phyloP scores from a whole-genome alignment of 441 rosid species.

The Croton laevigatus region DNA sequence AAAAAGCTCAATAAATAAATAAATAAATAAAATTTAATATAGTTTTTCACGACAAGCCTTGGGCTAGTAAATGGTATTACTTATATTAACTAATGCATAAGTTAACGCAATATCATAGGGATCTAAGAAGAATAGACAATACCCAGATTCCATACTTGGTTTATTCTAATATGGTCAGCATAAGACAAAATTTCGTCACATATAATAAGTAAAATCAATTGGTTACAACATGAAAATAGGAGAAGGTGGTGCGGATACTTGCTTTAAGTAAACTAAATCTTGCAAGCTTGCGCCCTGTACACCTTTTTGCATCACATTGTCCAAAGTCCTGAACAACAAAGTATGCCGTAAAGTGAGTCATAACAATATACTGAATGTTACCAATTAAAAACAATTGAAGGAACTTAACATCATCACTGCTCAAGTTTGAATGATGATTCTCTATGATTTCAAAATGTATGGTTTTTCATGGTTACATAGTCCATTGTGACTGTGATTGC shows the following conservation, averaged over 20 bases:
- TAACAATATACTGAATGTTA: slow-evolving; percentile 13
- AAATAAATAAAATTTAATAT: no score
- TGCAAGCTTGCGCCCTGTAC: slow-evolving; percentile 92
- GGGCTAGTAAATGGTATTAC: not conserved
- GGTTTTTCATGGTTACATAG: no score
- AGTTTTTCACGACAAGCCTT: not conserved
- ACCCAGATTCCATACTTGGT: no score
- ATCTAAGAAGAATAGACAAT: no score
- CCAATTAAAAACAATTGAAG: not conserved
- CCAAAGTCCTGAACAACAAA: slow-evolving; percentile 74
- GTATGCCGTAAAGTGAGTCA: not conserved
- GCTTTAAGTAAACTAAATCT: slow-evolving; percentile 88
- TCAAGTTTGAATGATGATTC: no score
- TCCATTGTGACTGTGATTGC: no score
- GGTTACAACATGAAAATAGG: not conserved
- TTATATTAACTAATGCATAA: not conserved
- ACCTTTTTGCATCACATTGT: slow-evolving; percentile 95
- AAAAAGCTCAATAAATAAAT: not conserved
- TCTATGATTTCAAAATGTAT: no score
- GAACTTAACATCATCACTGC: not conserved
- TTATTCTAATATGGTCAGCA: not conserved
- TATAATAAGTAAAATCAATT: not conserved
- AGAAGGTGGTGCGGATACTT: slow-evolving; percentile 34
- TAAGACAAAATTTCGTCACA: not conserved
- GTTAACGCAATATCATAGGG: not conserved